Conservation (phyloP, 1,284 basidiomycete genomes). For the Schizophyllum commune region DNA sequence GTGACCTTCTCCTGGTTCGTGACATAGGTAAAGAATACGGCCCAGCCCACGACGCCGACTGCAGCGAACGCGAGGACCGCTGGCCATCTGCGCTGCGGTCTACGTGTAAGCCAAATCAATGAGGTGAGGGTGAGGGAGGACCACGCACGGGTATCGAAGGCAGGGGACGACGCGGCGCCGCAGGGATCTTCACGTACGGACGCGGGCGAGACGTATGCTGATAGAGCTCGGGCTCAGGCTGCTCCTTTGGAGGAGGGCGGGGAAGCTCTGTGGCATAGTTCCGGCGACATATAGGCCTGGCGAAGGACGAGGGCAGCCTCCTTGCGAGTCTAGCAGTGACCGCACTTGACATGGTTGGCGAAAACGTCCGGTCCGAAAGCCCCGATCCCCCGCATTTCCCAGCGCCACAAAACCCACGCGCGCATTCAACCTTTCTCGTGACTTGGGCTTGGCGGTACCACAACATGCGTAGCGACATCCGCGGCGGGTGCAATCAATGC, state of each 20-base stretch:
- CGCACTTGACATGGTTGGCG: not conserved
- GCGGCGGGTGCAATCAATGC: too few species aligned
- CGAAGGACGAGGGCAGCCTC: not conserved
- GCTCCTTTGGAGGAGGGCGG: not conserved
- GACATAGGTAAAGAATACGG: slow-evolving; percentile 55
- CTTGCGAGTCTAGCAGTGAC: not conserved
- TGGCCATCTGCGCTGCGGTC: slow-evolving; percentile 46
- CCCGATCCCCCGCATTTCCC: too few species aligned
- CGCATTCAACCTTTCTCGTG: too few species aligned
- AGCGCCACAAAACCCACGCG: too few species aligned
- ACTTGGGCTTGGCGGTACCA: too few species aligned
- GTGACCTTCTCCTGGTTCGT: slow-evolving; percentile 73
- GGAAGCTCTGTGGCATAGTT: not conserved
- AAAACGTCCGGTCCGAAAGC: not conserved
- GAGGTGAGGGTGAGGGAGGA: too few species aligned
- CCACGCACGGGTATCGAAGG: not conserved
- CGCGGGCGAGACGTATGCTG: not conserved
- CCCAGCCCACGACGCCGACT: slow-evolving; percentile 57
- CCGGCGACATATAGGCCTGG: not conserved
- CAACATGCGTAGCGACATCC: too few species aligned
- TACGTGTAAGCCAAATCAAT: not conserved
- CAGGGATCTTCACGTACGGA: not conserved
- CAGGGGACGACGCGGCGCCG: not conserved
- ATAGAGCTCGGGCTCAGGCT: not conserved
- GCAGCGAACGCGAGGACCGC: slow-evolving; percentile 40